Evolutionary conservation across 2,329 filamentous ascomycete genomes (phyloP), one percentile per base, ranked within the genome.

Genomic region (Fusarium sp.): DNA sequence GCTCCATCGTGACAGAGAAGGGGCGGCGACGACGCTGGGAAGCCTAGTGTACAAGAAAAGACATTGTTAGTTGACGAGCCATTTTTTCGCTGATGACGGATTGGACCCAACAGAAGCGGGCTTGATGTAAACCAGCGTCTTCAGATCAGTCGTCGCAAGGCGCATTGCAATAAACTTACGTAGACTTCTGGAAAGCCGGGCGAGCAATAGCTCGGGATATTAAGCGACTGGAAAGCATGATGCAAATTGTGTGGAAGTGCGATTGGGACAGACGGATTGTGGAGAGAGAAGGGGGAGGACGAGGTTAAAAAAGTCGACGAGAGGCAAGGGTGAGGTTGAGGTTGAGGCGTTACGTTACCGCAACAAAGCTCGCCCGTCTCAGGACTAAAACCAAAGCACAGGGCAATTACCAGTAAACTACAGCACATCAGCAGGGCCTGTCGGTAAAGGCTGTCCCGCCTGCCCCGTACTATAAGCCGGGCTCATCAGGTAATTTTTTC

Each of bases 191-290:
- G 79, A 88, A 85, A 64, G 76, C 84, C 76, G 87, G 86, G 76
- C 86, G 86, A 76, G 83, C 83, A 76, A 83, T 81, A 73, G 83
- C 82, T 79, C 86, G 84, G 72, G 85, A 83, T 84, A 89, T 84
- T 84, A 88, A 83, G 78, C 86, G 86, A 77, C 83, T 86, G 70
- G 86, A 81, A 77, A 90, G 80, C 88, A 90, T 90, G 78, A 74
- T 70, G 69, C 70, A 67, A 69, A 58, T 71, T 65, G 65, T 70
- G 65, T 67, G 66, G 68, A 61, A 70, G 62, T 68, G 62, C 76
- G 76, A 77, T 74, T 67, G 72, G 46, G 41, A 46, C 38, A 34
- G 46, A 60, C 46, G 46, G 67, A 55, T 71, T 70, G 67, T 71
- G 62, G 57, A 63, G 58, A 63, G 64, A 56, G 61, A 58, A 66